A percentile compares a stretch with the other conserved stretches of the same genome.
Conservation (phyloP, 1,284 basidiomycete genomes). For the Sphaerobolus stellatus region DNA sequence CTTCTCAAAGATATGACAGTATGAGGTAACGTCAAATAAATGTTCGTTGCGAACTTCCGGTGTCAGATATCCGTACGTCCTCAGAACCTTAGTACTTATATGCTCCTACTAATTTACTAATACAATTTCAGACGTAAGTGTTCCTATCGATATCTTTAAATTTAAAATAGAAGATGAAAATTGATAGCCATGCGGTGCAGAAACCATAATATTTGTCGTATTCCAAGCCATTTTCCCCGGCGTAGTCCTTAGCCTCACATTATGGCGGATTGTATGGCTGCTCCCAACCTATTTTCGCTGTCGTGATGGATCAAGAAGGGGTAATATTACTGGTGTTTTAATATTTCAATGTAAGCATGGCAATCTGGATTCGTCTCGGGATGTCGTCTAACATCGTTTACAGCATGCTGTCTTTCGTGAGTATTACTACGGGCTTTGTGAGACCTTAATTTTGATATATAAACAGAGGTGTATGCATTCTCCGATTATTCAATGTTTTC, state of each 20-base stretch:
- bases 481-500: constrained; percentile 4
- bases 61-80: too few relatives aligned
- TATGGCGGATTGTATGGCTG: neutral
- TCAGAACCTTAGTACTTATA: too few relatives aligned
- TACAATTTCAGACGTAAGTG: neutral
- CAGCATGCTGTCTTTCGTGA: constrained; percentile 6
- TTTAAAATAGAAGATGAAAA: too few relatives aligned
- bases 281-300: too few relatives aligned
- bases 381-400: neutral
- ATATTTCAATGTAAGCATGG: constrained; percentile 7
- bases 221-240: constrained; percentile 2
- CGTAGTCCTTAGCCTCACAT: neutral
- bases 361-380: neutral
- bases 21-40: neutral
- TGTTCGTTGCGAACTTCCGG: constrained; percentile 8
- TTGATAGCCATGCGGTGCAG: too few relatives aligned
- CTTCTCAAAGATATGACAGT: neutral
- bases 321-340: constrained; percentile 1
- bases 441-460: neutral
- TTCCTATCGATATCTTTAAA: neutral
- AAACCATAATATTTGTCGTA: neutral
- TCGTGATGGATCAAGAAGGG: neutral
- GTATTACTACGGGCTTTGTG: neutral
- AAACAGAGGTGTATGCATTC: constrained; percentile 4
- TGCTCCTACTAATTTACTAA: neutral